Percentiles rank a stretch among this genome's conserved stretches.
These are phyloP conservation scores for Martensiomyces pterosporus DNA, from an alignment of 192 early-diverging fungal genomes.

Conservation along the genomic window DNA sequence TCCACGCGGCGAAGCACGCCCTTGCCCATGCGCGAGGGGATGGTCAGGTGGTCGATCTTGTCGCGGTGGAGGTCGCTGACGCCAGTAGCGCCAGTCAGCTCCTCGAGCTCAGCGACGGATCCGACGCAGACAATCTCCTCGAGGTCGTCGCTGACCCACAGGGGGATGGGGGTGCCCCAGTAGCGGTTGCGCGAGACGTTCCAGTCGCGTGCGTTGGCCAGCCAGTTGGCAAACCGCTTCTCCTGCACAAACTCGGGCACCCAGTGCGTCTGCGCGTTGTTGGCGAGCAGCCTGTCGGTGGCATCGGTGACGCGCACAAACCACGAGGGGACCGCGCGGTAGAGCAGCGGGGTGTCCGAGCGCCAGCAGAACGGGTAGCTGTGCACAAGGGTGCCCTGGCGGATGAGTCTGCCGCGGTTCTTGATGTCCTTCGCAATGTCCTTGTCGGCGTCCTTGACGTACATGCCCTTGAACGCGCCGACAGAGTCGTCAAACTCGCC, in stretches of 20 bases:
- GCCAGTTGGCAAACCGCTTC: slow-evolving; percentile 97
- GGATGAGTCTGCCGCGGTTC: slow-evolving; percentile 72
- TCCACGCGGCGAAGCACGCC: slow-evolving; percentile 81
- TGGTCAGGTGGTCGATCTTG: slow-evolving; percentile 93
- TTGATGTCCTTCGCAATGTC: slow-evolving; percentile 89
- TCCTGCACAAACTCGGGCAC: slow-evolving; percentile 96
- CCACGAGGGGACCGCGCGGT: slow-evolving; percentile 96
- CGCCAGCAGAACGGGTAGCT: slow-evolving; percentile 98
- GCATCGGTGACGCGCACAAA: slow-evolving; percentile 88
- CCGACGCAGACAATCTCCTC: slow-evolving; percentile 85
- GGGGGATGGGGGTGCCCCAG: slow-evolving; percentile 99
- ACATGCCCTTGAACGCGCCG: slow-evolving; percentile 71
- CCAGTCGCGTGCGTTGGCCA: slow-evolving; percentile 95
- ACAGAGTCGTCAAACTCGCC: slow-evolving; percentile 78
- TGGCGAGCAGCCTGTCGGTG: slow-evolving; percentile 77
- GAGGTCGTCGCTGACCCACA: slow-evolving; percentile 94
- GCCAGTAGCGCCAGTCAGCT: slow-evolving; percentile 76
- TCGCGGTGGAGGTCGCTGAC: slow-evolving; percentile 96
- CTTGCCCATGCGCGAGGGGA: slow-evolving; percentile 87
- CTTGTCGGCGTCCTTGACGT: slow-evolving; percentile 99
- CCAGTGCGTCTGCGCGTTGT: slow-evolving; percentile 89
- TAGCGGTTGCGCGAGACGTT: slow-evolving; percentile 95
- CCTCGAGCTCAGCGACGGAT: slow-evolving; percentile 84
- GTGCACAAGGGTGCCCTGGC: slow-evolving; percentile 87
- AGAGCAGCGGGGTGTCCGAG: slow-evolving; percentile 95